These are phyloP conservation scores for Exserohilum rostratum DNA, from an alignment of 2,329 filamentous ascomycete species.

Conservation along the genomic window DNA sequence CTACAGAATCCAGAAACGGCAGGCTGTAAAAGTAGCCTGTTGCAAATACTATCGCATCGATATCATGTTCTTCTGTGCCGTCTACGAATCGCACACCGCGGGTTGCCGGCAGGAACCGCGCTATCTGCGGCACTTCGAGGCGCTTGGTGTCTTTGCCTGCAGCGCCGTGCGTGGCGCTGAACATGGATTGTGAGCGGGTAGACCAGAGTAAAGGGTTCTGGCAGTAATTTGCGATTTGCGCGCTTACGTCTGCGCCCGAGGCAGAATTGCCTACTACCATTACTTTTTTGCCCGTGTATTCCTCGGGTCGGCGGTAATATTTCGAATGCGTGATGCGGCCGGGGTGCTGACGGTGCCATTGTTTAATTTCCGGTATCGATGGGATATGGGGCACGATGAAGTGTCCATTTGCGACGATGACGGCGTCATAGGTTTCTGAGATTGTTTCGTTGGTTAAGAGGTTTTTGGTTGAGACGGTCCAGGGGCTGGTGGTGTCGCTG, in stretches of 20 bases:
- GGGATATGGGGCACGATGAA: constrained; percentile 56
- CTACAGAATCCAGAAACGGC: constrained; percentile 69
- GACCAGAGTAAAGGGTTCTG: constrained; percentile 63
- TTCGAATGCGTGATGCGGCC: constrained; percentile 66
- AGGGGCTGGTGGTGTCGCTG: constrained; percentile 46
- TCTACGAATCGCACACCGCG: constrained; percentile 71
- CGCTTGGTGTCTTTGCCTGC: constrained; percentile 47
- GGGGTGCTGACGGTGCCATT: constrained; percentile 50
- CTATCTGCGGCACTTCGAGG: constrained; percentile 64
- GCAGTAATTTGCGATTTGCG: constrained; percentile 71
- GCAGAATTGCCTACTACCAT: constrained; percentile 84
- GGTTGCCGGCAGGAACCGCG: constrained; percentile 60
- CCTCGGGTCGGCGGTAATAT: constrained; percentile 71
- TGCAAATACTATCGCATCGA: constrained; percentile 84
- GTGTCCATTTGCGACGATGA: constrained; percentile 57
- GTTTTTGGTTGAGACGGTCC: constrained; percentile 65
- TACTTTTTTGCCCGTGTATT: constrained; percentile 72
- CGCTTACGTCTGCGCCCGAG: constrained; percentile 81
- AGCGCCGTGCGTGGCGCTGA: constrained; percentile 19
- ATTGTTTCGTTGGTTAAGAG: constrained; percentile 52
- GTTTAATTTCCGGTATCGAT: constrained; percentile 47
- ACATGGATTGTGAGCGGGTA: constrained; percentile 20
- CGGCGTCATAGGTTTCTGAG: constrained; percentile 60
- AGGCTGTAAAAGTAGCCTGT: constrained; percentile 89
- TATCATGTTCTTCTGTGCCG: constrained; percentile 65